Evolutionary conservation across 176 grass and related monocot species (phyloP).

Genomic region (Coix lacrymajobi): DNA sequence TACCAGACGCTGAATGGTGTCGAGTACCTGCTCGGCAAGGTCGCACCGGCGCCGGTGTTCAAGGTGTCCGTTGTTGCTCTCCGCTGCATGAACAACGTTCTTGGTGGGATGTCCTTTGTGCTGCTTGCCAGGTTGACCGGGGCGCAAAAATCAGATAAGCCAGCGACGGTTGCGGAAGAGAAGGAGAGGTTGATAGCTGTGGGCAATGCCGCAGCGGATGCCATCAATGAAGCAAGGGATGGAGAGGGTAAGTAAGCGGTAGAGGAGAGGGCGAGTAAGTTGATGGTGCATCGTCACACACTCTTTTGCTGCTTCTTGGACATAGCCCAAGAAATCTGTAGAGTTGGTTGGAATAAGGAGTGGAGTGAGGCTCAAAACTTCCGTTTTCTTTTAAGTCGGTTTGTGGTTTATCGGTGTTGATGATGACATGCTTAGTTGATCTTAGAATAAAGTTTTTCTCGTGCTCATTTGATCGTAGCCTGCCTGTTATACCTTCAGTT

Average conservation of each 20-base stretch:
- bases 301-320: slow-evolving; percentile 26
- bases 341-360: slow-evolving; percentile 38
- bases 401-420: slow-evolving; percentile 19
- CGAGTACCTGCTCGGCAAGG: slow-evolving; percentile 56
- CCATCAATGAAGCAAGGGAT: slow-evolving; percentile 14
- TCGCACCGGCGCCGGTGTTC: slow-evolving; percentile 48
- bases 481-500: background rate
- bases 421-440: slow-evolving; percentile 28
- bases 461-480: background rate
- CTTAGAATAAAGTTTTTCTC: slow-evolving; percentile 34
- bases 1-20: slow-evolving; percentile 86
- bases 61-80: slow-evolving; percentile 68
- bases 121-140: slow-evolving; percentile 73
- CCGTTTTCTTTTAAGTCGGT: slow-evolving; percentile 5
- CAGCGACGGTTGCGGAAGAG: background rate
- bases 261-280: background rate
- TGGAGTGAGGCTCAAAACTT: slow-evolving; percentile 27
- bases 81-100: slow-evolving; percentile 71
- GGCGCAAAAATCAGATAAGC: slow-evolving; percentile 57
- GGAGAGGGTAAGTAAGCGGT: slow-evolving; percentile 36
- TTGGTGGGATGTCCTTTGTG: slow-evolving; percentile 82
- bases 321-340: slow-evolving; percentile 42
- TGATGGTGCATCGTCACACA: background rate
- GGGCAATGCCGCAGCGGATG: slow-evolving; percentile 31
- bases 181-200: slow-evolving; percentile 64